Conservation (phyloP, 345 rosid genomes). For the Bruguiera gymnorhiza region DNA sequence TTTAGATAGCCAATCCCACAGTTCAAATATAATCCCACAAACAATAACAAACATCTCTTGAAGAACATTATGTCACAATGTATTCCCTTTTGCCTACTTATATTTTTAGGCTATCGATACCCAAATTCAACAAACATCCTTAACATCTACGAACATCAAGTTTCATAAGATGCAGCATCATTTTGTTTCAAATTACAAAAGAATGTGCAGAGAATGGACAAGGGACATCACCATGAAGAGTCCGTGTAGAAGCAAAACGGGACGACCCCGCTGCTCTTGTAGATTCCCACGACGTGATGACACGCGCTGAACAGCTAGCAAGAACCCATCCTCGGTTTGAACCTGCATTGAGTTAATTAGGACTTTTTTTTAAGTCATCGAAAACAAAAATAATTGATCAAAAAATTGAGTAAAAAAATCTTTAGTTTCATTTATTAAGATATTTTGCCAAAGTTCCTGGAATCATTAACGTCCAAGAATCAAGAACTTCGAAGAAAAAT, state of each 20-base stretch:
- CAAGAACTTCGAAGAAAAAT: too few species aligned
- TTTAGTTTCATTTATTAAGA: too few species aligned
- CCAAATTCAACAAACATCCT: too few species aligned
- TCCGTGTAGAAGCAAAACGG: slow-evolving; percentile 88
- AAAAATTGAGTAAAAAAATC: not conserved
- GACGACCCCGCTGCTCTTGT: slow-evolving; percentile 39
- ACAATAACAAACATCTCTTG: not conserved
- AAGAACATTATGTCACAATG: not conserved
- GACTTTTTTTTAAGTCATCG: too few species aligned
- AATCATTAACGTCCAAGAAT: too few species aligned
- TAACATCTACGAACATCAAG: too few species aligned
- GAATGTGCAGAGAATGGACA: not conserved
- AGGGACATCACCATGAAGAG: slow-evolving; percentile 67
- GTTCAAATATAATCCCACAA: not conserved
- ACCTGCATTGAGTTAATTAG: slow-evolving; percentile 33
- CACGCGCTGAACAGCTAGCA: slow-evolving; percentile 76
- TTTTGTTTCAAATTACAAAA: too few species aligned
- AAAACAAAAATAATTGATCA: not conserved
- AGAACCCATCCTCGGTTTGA: slow-evolving; percentile 77
- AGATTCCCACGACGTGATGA: slow-evolving; percentile 39
- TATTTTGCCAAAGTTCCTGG: too few species aligned
- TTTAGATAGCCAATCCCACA: not conserved
- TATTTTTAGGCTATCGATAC: too few species aligned
- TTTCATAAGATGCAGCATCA: too few species aligned
- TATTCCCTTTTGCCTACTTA: not conserved